Evolutionary conservation across 176 grass and related monocot species (phyloP), one percentile per base, ranked within the genome.

Genomic region (Juncus inflexus): DNA sequence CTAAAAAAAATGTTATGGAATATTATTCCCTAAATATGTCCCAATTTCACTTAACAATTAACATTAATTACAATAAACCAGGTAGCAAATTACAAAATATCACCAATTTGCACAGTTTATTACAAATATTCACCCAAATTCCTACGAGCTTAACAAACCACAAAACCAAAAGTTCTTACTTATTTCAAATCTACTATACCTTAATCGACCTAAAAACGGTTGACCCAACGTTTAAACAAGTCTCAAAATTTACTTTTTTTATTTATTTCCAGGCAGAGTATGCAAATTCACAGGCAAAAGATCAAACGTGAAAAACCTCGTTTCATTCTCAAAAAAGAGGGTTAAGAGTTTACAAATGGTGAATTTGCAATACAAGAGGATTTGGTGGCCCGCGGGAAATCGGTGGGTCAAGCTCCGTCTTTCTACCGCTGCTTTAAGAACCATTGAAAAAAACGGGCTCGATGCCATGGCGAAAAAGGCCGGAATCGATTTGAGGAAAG

Each of bases 281-380:
- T 96, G 91, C 78, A 87, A 87, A 12, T 96, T 90, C 52, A 74
- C 77, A 3, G 81, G 75, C 16, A 95, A 96, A 73, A 96, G 77
- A 76, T 84, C 87, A 0, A 96, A 96, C 76, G 76, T 58, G 12
- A 85, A 87, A 4, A 96, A 96, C 67, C 86, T 85, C 53, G 87
- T 90, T 36, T 87, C 91, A 6, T 95, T 90, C 78, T 96, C 87
- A 43, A 96, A 96, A 42, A 81, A 85, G 73, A 90, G 90, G 68
- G 86, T 84, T 2, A 96, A 96, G 91, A 96, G 80, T 73, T 69
- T 90, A 76, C 87, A 96, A 19, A 87, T 96, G 66, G 91, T 95
- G 7, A 95, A 87, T 69, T 73, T 95, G 65, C 91, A 90, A 79
- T 90, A 87, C 81, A 95, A 95, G 78, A 95, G 72, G 61, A 52